Evolutionary conservation across 208 protist species (phyloP).

Genomic region (Wallacemonas sp.): DNA sequence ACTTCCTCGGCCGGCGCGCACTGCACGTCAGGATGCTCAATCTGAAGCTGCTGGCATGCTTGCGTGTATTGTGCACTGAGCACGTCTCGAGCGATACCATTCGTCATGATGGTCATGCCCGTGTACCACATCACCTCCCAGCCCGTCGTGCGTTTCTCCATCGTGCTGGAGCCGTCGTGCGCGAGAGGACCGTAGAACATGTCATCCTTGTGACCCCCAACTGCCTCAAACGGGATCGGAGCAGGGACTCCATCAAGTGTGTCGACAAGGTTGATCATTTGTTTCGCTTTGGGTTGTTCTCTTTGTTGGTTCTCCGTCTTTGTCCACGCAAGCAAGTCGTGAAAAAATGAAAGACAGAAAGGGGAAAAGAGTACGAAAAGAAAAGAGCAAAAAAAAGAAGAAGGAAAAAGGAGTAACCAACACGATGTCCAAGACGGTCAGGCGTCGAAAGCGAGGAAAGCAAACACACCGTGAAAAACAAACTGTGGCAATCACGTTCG

Average conservation of each 20-base stretch:
- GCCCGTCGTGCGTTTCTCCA: constrained; percentile 61
- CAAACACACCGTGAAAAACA: not conserved
- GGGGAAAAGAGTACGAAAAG: not conserved
- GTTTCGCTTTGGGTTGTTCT: not conserved
- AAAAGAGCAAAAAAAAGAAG: constrained; percentile 19
- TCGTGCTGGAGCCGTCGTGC: constrained; percentile 38
- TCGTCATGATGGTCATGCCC: constrained; percentile 26
- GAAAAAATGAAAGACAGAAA: not conserved
- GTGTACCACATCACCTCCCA: constrained; percentile 79
- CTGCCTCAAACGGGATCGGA: constrained; percentile 36
- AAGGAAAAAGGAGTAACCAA: too few species aligned
- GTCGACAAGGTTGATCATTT: constrained; percentile 4
- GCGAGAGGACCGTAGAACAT: constrained; percentile 55
- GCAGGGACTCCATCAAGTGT: not conserved
- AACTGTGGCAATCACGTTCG: too few species aligned
- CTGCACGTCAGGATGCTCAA: not conserved
- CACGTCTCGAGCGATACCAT: not conserved
- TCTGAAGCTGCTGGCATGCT: not conserved
- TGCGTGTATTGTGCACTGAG: not conserved
- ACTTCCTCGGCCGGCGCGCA: not conserved
- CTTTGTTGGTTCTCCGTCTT: not conserved
- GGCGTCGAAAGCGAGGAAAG: not conserved
- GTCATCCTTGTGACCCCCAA: constrained; percentile 55
- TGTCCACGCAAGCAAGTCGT: not conserved
- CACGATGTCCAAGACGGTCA: not conserved